Evolutionary conservation across 2,329 filamentous ascomycete species (phyloP).

Genomic region (Neofusicoccum parvum): DNA sequence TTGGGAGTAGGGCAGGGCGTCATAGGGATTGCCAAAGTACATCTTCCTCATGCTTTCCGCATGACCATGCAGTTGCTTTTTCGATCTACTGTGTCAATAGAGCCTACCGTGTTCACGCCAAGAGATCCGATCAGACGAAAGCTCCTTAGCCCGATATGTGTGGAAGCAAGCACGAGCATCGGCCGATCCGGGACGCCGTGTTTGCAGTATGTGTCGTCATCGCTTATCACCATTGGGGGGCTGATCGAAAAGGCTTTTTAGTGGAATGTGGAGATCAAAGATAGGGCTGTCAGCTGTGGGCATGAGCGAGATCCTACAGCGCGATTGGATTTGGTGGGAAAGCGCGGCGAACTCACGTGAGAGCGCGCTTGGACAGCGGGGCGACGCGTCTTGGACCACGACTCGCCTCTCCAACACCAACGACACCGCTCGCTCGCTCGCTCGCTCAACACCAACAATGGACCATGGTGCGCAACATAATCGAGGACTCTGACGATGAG

Average conservation of each 20-base stretch:
- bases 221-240: background rate
- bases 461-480: slow-evolving; percentile 25
- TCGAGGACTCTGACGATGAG: slow-evolving; percentile 43
- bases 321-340: no score
- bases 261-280: no score
- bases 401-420: background rate
- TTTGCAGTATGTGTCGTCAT: background rate
- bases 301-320: no score
- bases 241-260: background rate
- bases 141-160: background rate
- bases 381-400: background rate
- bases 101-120: background rate
- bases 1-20: no score
- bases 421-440: background rate
- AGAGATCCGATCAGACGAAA: background rate
- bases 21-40: no score
- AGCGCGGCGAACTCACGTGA: background rate
- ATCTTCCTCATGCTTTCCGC: background rate
- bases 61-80: background rate
- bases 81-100: no score
- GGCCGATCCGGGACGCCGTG: background rate
- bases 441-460: background rate
- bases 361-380: background rate
- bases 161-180: background rate
- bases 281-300: no score